Percentiles rank a stretch among this genome's conserved stretches.
Evolutionary conservation across 2,329 filamentous ascomycete species (phyloP).

Genomic region (Escovopsis sp.): DNA sequence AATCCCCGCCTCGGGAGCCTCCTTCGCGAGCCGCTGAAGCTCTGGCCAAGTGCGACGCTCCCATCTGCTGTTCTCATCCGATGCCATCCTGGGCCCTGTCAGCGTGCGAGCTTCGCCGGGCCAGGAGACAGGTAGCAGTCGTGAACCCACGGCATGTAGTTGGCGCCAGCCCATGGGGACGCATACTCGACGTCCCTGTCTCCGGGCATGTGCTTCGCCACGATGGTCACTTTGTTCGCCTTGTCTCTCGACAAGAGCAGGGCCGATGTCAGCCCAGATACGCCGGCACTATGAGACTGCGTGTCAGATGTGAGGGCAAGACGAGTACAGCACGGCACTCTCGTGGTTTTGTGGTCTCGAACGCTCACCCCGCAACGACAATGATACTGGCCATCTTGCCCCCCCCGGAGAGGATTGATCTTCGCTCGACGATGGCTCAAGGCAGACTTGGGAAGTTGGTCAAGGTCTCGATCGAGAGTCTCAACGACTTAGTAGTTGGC

Average conservation of each 20-base stretch:
- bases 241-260: constrained; percentile 31
- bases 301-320: neutral
- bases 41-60: constrained; percentile 52
- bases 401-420: too few species aligned
- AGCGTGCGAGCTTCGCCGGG: neutral
- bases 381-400: constrained; percentile 8
- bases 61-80: constrained; percentile 32
- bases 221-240: constrained; percentile 44
- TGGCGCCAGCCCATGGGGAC: constrained; percentile 79
- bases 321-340: too few species aligned
- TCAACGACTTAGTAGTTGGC: too few species aligned
- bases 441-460: too few species aligned
- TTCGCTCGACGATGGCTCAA: too few species aligned
- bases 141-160: constrained; percentile 51
- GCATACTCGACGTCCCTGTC: constrained; percentile 88
- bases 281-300: constrained; percentile 25
- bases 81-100: constrained; percentile 25
- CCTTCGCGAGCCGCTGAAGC: constrained; percentile 41
- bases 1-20: constrained; percentile 63
- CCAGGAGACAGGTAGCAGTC: neutral
- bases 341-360: constrained; percentile 1
- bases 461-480: too few species aligned
- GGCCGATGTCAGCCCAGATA: constrained; percentile 36
- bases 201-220: constrained; percentile 84
- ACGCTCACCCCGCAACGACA: constrained; percentile 8